Base-by-base conservation (phyloP, 176 grass and related monocot species). In the bread wheat (Triticum aestivum) region DNA sequence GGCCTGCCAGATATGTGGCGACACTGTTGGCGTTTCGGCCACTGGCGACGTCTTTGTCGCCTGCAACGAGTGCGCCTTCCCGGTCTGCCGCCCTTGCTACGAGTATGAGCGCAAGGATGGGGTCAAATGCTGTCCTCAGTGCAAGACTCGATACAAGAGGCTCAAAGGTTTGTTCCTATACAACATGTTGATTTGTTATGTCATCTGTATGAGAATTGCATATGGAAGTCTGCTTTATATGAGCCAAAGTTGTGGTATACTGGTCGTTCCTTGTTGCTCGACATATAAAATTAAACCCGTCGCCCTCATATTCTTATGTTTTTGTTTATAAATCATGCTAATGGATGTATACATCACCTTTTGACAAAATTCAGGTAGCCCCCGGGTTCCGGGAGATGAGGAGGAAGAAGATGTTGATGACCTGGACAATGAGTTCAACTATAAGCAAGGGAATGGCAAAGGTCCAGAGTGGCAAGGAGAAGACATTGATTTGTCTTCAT, bases 61-160 rank as follows among this genome's bases (percentile, higher is more conserved):
- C 76, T 99, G 97, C 92, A 99, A 99, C 20, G 97, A 99, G 87
- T 99, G 97, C 3, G 97, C 97, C 61, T 99, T 99, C 83, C 97
- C 97, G 37, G 97, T 99, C 67, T 99, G 97, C 85, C 90, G 94
- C 62, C 94, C 94, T 90, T 99, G 97, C 85, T 99, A 99, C 10
- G 97, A 99, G 85, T 99, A 99, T 0, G 97, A 99, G 18, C 92
- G 97, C 81, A 99, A 97, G 85, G 97, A 99, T 26, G 97, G 97
- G 12, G 97, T 92, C 84, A 89, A 97, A 37, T 94, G 87, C 71
- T 99, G 97, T 87, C 97, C 97, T 71, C 97, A 99, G 86, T 99
- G 97, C 97, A 99, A 99, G 87, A 99, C 97, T 61, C 85, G 97
- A 81, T 99, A 99, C 92, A 99, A 99, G 87, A 96, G 97, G 81